Evolutionary conservation across 2,329 filamentous ascomycete genomes (phyloP), one percentile per base, ranked within the genome.

Genomic region (Coniosporium tulheliwenetii): DNA sequence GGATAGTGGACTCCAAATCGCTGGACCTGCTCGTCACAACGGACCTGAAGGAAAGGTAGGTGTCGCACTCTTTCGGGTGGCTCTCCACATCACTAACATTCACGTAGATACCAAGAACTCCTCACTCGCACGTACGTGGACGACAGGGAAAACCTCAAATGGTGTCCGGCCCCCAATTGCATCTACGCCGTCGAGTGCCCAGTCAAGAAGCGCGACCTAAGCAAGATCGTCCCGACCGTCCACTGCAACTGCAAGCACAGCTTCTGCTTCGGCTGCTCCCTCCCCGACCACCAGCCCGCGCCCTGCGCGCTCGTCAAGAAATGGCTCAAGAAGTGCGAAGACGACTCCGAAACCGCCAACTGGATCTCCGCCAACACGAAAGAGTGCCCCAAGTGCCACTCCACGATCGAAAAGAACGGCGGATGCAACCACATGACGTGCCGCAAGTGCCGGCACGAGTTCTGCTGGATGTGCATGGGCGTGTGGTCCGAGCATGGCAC

Each of bases 381-480:
- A 58, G 91, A 98, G 59, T 98, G 91, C 48, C 89, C 91, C 0
- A 91, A 83, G 58, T 98, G 91, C 61, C 78, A 85, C 50, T 96
- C 89, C 2, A 98, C 91, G 0, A 98, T 98, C 36, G 91, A 98
- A 64, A 98, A 98, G 74, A 98, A 98, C 49, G 87, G 87, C 40
- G 87, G 87, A 3, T 95, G 87, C 66, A 95, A 95, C 64, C 87
- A 95, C 60, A 95, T 95, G 87, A 95, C 87, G 0, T 95, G 87
- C 58, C 72, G 87, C 42, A 95, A 95, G 61, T 95, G 87, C 66
- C 85, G 86, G 54, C 80, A 95, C 55, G 87, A 95, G 55, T 95
- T 98, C 55, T 98, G 91, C 65, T 98, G 91, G 91, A 96, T 98
- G 83, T 98, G 91, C 56, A 98, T 98, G 91, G 91, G 91, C 0